Evolutionary conservation across 139 green algal species (phyloP).

Genomic region (Penium margaritaceum): DNA sequence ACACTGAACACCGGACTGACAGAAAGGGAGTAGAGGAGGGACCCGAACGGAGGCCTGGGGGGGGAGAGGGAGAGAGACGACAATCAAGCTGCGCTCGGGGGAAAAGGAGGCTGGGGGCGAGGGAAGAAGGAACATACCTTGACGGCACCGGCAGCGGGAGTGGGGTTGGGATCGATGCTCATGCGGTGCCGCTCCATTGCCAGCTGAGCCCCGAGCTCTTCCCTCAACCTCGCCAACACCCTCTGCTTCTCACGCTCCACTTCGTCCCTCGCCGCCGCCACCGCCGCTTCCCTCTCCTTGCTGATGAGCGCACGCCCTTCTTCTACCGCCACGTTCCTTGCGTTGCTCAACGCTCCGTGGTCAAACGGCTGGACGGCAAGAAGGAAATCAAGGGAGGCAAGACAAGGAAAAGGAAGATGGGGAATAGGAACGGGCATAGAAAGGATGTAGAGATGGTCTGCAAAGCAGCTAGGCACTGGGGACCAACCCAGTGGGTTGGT

Average conservation of each 20-base stretch:
- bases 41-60: too few relatives aligned
- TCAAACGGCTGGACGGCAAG: conserved; percentile 15
- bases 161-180: too few relatives aligned
- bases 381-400: not conserved
- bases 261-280: not conserved
- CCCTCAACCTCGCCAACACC: not conserved
- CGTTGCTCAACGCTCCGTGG: not conserved
- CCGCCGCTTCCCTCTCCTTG: conserved; percentile 10
- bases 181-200: conserved; percentile 8
- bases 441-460: not conserved
- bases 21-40: too few relatives aligned
- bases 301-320: conserved; percentile 3
- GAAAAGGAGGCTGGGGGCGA: too few relatives aligned
- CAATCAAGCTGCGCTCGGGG: too few relatives aligned
- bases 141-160: too few relatives aligned
- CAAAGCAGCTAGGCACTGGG: too few relatives aligned
- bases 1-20: too few relatives aligned
- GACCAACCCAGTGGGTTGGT: too few relatives aligned
- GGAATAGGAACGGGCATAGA: not conserved
- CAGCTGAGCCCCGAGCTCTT: conserved; percentile 17
- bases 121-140: too few relatives aligned
- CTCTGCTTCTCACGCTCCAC: conserved; percentile 17
- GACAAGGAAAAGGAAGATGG: not conserved
- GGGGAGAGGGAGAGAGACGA: too few relatives aligned
- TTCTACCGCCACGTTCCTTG: conserved; percentile 2